A percentile compares a stretch with the other conserved stretches of the same genome.
phyloP scores from a whole-genome alignment of 2,329 filamentous ascomycete genomes.

The Botrytis porri region DNA sequence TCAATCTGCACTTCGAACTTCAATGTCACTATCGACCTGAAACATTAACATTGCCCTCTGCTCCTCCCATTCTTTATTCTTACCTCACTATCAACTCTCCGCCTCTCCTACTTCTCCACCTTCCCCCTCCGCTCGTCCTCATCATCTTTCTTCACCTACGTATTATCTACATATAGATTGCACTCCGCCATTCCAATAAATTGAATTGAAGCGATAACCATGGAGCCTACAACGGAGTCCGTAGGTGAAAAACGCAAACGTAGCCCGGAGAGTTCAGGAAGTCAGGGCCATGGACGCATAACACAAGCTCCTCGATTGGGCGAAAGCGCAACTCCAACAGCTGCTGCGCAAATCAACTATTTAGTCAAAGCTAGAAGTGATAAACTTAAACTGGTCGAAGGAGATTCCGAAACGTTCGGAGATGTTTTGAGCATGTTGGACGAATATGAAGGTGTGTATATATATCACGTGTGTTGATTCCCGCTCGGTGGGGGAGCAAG shows the following conservation, averaged over 20 bases:
- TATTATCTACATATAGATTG: neutral
- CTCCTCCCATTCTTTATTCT: neutral
- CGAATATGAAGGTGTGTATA: slow-evolving; percentile 66
- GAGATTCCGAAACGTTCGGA: slow-evolving; percentile 64
- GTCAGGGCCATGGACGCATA: slow-evolving; percentile 35
- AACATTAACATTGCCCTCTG: neutral
- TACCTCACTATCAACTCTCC: neutral
- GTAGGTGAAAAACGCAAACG: slow-evolving; percentile 32
- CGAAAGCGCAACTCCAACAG: slow-evolving; percentile 13
- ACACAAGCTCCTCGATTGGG: slow-evolving; percentile 22
- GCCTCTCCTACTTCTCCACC: slow-evolving; percentile 13
- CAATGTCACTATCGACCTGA: neutral
- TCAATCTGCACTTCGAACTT: neutral
- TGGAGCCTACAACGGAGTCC: neutral
- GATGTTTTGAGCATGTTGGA: slow-evolving; percentile 70
- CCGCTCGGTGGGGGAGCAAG: neutral
- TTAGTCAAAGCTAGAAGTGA: slow-evolving; percentile 46
- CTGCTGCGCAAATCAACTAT: slow-evolving; percentile 51
- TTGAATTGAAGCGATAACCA: neutral
- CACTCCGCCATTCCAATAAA: neutral
- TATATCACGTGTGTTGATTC: slow-evolving; percentile 11
- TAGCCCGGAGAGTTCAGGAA: slow-evolving; percentile 26
- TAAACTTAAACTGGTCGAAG: slow-evolving; percentile 51
- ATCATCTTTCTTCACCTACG: neutral
- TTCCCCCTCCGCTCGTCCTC: slow-evolving; percentile 5